Evolutionary conservation across 177 flowering plant genomes (phyloP).

Genomic region (Vitis hybrid): DNA sequence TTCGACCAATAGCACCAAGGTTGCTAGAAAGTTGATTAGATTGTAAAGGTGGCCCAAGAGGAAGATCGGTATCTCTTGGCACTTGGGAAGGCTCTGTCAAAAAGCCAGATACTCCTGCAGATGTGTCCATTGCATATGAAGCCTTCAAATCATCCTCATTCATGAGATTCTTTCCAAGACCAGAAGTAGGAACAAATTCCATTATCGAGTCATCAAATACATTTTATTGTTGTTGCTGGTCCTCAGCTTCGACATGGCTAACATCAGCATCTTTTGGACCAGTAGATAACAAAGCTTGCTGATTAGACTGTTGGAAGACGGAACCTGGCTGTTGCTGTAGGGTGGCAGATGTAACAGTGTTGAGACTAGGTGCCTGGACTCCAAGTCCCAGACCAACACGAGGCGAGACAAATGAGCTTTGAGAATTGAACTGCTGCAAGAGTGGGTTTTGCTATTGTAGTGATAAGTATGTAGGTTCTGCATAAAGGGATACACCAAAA

Average conservation of each 20-base stretch:
- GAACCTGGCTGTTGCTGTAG: constrained; percentile 58
- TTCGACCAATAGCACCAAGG: constrained; percentile 92
- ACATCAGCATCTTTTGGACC: constrained; percentile 64
- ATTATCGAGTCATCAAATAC: constrained; percentile 52
- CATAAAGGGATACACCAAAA: too few relatives aligned
- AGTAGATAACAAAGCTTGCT: constrained; percentile 42
- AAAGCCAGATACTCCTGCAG: constrained; percentile 55
- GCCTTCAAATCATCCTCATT: constrained; percentile 72
- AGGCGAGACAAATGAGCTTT: constrained; percentile 55
- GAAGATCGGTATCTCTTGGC: constrained; percentile 67
- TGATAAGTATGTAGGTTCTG: too few relatives aligned
- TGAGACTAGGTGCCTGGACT: constrained; percentile 56
- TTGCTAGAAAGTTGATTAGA: constrained; percentile 63
- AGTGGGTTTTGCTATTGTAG: too few relatives aligned
- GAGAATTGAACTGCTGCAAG: constrained; percentile 68
- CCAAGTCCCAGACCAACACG: constrained; percentile 79
- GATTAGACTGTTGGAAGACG: constrained; percentile 55
- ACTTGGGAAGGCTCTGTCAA: constrained; percentile 55
- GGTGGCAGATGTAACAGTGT: constrained; percentile 44
- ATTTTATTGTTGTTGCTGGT: constrained; percentile 59
- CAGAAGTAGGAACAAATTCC: constrained; percentile 50
- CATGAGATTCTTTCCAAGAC: constrained; percentile 46
- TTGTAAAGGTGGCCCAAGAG: constrained; percentile 84
- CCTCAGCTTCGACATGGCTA: constrained; percentile 49
- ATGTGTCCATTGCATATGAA: constrained; percentile 46